phyloP scores from a whole-genome alignment of 2,329 filamentous ascomycete species.

The Alternaria infectoria region DNA sequence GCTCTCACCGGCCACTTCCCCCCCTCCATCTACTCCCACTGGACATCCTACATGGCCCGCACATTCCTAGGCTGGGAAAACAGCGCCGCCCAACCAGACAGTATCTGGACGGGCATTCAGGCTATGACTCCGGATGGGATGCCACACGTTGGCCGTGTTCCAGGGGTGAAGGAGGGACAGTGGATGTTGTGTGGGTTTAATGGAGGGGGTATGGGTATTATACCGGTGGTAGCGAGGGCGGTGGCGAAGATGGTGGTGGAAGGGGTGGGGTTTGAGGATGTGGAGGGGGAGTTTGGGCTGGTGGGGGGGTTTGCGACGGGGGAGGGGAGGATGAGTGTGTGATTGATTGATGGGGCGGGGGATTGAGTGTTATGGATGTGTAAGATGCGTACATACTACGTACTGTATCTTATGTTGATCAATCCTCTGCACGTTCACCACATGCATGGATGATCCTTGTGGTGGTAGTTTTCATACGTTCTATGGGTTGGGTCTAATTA shows the following conservation, averaged over 20 bases:
- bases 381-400: no score
- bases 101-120: neutral
- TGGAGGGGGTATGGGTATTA: neutral
- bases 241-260: neutral
- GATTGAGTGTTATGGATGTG: no score
- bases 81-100: neutral
- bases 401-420: neutral
- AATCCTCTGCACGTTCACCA: neutral
- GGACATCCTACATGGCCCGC: neutral
- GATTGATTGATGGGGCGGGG: no score
- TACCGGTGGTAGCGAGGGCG: neutral
- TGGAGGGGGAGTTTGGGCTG: neutral
- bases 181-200: neutral
- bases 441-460: neutral
- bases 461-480: neutral
- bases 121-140: neutral
- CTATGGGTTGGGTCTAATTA: neutral
- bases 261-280: neutral
- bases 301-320: neutral
- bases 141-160: neutral
- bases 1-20: rapidly evolving
- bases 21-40: neutral
- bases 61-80: neutral
- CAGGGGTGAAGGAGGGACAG: rapidly evolving
- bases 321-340: neutral